Evolutionary conservation across 1,139 yeast genomes (phyloP), one percentile per base, ranked within the genome.

Genomic region (Spencermartinsiella ligniputridi): DNA sequence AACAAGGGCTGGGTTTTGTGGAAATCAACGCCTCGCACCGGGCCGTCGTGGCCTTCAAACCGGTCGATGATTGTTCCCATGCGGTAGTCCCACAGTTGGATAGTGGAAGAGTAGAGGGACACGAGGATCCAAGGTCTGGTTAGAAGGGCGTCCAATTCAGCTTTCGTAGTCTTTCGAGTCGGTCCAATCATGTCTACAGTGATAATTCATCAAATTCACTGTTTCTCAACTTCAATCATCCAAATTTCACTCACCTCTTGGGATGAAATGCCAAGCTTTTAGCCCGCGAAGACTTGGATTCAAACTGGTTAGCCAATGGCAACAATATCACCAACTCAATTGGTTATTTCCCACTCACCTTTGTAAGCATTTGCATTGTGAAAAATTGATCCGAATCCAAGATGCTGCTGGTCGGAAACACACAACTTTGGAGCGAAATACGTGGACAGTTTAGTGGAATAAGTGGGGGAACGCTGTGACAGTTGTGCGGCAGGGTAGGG

Each of bases 231-330:
- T n/a, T n/a, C n/a, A n/a, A n/a, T n/a, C n/a, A n/a, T n/a, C n/a
- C n/a, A n/a, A n/a, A n/a, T 15, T 27, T 18, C 8, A 58, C 70
- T 41, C 59, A 69, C 73, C 83, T 75, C 54, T 82, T 84, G 42
- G 98, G 97, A 67, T 94, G 99, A 69, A 94, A 92, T 47, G 98
- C 97, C 61, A 94, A 89, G 53, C 97, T 97, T 70, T 94, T 94
- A 44, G 97, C 97, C 76, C 98, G 78, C 45, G 97, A 88, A 56
- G 97, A 90, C 78, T 94, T 94, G 61, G 97, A 89, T 73, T 94
- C 98, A 70, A 94, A 94, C 83, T 86, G 50, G 19, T 16, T 27
- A 27, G 32, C 5, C 15, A 27, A 5, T n/a, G 12, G 5, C 32
- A 5, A 27, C 32, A n/a, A 15, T n/a, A 5, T 4, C 18, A 34